Evolutionary conservation across 345 rosid genomes (phyloP).

Genomic region (Stellera chamaejasme): DNA sequence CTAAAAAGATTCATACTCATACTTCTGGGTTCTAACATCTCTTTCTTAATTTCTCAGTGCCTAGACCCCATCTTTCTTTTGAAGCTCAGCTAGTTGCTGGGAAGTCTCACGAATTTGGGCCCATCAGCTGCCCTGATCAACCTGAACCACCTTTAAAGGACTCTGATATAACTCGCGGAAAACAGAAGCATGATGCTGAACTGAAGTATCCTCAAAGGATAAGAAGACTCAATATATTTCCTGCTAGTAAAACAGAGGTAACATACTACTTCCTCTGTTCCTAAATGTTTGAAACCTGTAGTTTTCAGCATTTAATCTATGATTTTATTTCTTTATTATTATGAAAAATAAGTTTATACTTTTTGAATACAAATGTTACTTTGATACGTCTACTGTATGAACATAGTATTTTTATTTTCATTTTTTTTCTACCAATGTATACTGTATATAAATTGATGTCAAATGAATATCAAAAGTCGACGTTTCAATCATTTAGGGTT

Average conservation of each 20-base stretch:
- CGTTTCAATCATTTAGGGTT: too few species aligned
- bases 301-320: too few species aligned
- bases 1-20: too few species aligned
- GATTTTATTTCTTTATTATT: too few species aligned
- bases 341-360: background rate
- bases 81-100: constrained; percentile 99
- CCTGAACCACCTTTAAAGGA: constrained; percentile 47
- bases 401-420: too few species aligned
- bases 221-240: constrained; percentile 83
- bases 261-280: background rate
- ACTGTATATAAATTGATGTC: too few species aligned
- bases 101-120: constrained; percentile 70
- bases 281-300: too few species aligned
- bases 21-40: too few species aligned
- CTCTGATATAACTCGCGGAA: constrained; percentile 47
- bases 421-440: too few species aligned
- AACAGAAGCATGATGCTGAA: constrained; percentile 79
- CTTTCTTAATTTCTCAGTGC: constrained; percentile 42
- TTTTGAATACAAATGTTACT: too few species aligned
- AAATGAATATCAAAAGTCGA: too few species aligned
- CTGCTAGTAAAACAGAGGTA: constrained; percentile 80
- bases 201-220: constrained; percentile 84
- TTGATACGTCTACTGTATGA: too few species aligned
- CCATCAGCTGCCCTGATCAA: constrained; percentile 68
- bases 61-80: constrained; percentile 92